Conservation (phyloP, 352 stramenopile species). For the Plasmopara halstedii region DNA sequence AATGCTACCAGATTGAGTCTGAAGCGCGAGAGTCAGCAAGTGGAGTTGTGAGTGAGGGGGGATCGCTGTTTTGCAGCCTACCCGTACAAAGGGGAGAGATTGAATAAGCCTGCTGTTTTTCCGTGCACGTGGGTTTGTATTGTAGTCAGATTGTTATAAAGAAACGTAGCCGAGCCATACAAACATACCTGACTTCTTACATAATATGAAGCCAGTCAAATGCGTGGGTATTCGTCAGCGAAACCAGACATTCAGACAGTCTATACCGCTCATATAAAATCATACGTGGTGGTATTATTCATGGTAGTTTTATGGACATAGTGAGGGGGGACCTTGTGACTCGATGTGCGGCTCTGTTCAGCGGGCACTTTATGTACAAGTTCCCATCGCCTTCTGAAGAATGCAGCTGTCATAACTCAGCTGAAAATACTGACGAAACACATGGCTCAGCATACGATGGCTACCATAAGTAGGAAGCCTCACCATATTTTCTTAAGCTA, state of each 20-base stretch:
- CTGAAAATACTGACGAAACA: too few relatives aligned
- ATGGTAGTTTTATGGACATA: too few relatives aligned
- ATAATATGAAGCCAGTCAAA: slow-evolving; percentile 15
- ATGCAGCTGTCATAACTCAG: too few relatives aligned
- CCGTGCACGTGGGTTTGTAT: slow-evolving; percentile 12
- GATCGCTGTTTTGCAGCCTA: neutral
- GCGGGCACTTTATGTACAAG: too few relatives aligned
- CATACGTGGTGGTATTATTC: too few relatives aligned
- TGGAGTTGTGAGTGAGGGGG: slow-evolving; percentile 32
- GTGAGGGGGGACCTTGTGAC: too few relatives aligned
- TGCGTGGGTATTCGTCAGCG: slow-evolving; percentile 1
- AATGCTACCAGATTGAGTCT: slow-evolving; percentile 18
- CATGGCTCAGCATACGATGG: slow-evolving; percentile 15
- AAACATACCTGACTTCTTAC: slow-evolving; percentile 10
- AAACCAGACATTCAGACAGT: neutral
- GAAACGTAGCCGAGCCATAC: slow-evolving; percentile 13
- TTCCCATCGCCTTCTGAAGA: too few relatives aligned
- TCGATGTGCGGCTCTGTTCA: too few relatives aligned
- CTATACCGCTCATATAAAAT: too few relatives aligned
- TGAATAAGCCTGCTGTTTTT: slow-evolving; percentile 15
- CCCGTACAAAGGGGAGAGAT: too few relatives aligned
- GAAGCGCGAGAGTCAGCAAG: slow-evolving; percentile 35
- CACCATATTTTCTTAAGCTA: slow-evolving; percentile 1
- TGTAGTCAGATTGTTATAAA: slow-evolving; percentile 13
- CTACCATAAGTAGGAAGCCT: slow-evolving; percentile 4